Evolutionary conservation across 805 yeast genomes (phyloP).

Genomic region (Wickerhamomyces sydowiorum): DNA sequence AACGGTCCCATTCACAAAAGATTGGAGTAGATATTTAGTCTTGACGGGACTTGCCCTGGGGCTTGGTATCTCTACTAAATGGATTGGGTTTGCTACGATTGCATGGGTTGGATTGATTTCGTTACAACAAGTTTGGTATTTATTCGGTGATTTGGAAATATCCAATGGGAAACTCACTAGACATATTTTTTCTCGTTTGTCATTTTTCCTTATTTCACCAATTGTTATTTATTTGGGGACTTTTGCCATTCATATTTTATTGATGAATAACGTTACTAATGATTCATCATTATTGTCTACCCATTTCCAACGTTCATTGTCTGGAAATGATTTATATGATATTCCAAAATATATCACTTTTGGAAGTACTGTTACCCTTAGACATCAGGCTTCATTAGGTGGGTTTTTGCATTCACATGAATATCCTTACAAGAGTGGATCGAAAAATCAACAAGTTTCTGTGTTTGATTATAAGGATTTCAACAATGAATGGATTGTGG

Average conservation of each 20-base stretch:
- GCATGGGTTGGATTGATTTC: conserved; percentile 51
- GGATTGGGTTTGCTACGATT: conserved; percentile 65
- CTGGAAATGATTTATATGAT: conserved; percentile 30
- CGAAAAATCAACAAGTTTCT: conserved; percentile 76
- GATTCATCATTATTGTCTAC: conserved; percentile 63
- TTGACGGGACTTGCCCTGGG: conserved; percentile 48
- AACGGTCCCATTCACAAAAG: conserved; percentile 34
- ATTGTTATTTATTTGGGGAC: conserved; percentile 47
- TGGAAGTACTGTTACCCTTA: conserved; percentile 68
- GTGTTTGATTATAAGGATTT: conserved; percentile 53
- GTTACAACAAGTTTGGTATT: conserved; percentile 51
- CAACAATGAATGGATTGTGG: conserved; percentile 74
- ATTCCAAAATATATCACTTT: conserved; percentile 62
- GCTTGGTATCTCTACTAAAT: conserved; percentile 54
- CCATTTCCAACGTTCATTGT: conserved; percentile 55
- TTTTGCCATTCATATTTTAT: conserved; percentile 52
- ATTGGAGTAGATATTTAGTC: conserved; percentile 49
- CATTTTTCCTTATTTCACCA: conserved; percentile 50
- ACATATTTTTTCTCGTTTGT: conserved; percentile 35
- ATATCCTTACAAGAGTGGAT: conserved; percentile 55
- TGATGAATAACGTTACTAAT: conserved; percentile 40
- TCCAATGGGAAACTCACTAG: conserved; percentile 29
- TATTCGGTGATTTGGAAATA: conserved; percentile 62
- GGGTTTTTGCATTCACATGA: conserved; percentile 79
- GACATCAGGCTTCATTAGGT: conserved; percentile 66